Evolutionary conservation across 176 grass and related monocot species (phyloP), one percentile per base, ranked within the genome.

Genomic region (Avena atlantica): DNA sequence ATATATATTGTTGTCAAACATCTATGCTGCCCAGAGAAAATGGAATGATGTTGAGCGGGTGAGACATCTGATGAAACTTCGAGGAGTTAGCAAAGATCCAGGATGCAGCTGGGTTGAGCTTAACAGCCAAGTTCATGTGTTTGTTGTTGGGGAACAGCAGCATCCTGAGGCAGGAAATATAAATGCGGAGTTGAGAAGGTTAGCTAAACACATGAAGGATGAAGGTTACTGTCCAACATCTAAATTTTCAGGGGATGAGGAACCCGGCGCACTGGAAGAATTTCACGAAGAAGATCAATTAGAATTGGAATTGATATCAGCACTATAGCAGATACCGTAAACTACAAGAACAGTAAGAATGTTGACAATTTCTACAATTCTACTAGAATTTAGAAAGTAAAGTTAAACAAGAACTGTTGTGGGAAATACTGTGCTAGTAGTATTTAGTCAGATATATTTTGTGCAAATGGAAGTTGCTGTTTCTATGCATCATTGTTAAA

Each of bases 101-200:
- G 94, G 89, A 16, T 96, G 94, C 72, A 96, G 94, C 61, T 96
- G 91, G 91, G 79, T 96, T 75, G 91, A 93, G 69, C 72, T 96
- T 63, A 83, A 96, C 9, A 92, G 16, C 50, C 81, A 8, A 86
- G 82, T 96, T 76, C 89, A 96, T 90, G 94, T 93, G 19, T 93
- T 96, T 91, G 91, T 90, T 93, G 88, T 89, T 70, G 85, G 87
- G 57, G 91, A 96, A 68, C 78, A 87, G 53, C 89, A 88, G 45
- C 94, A 96, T 86, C 84, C 89, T 77, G 83, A 96, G 6, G 69
- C 57, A 5, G 82, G 88, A 83, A 85, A 55, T 66, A 90, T 96
- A 81, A 80, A 84, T 92, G 82, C 24, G 60, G 78, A 93, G 31
- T 74, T 96, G 67, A 81, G 57, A 84, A 96, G 89, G 74, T 81